Percentiles rank a stretch among this genome's conserved stretches.
These are phyloP conservation scores for Cudoniella acicularis DNA, from an alignment of 495 filamentous ascomycete species.

Conservation along the genomic window DNA sequence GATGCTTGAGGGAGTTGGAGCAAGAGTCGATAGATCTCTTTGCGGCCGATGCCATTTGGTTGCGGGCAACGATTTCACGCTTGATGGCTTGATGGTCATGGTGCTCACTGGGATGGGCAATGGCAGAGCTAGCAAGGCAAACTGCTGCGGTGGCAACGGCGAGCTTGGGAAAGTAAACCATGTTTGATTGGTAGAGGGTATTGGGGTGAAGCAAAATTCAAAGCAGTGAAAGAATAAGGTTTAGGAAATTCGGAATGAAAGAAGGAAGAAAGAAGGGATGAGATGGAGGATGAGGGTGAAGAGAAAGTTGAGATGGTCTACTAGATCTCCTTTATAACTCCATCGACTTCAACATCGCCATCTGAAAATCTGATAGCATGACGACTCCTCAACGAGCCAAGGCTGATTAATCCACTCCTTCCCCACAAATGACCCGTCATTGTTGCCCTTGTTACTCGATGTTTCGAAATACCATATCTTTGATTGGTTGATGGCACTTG, in stretches of 20 bases:
- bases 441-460: background rate
- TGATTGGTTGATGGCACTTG: background rate
- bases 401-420: background rate
- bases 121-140: slow-evolving; percentile 22
- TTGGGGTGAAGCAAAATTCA: background rate
- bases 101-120: slow-evolving; percentile 37
- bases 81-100: slow-evolving; percentile 29
- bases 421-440: background rate
- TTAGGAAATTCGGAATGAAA: background rate
- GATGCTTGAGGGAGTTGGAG: slow-evolving; percentile 28
- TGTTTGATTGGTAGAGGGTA: slow-evolving; percentile 6
- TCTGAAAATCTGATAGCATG: background rate
- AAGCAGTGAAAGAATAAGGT: background rate
- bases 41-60: slow-evolving; percentile 28
- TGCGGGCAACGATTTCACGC: slow-evolving; percentile 30
- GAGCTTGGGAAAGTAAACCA: slow-evolving; percentile 28
- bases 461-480: background rate
- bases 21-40: slow-evolving; percentile 36
- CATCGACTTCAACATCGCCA: background rate
- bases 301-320: background rate
- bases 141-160: slow-evolving; percentile 21
- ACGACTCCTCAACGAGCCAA: background rate
- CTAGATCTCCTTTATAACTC: background rate
- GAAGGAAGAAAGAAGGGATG: background rate
- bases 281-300: background rate